Evolutionary conservation across 352 stramenopile genomes (phyloP), one percentile per base, ranked within the genome.

Genomic region (Globisporangium takayamanum): DNA sequence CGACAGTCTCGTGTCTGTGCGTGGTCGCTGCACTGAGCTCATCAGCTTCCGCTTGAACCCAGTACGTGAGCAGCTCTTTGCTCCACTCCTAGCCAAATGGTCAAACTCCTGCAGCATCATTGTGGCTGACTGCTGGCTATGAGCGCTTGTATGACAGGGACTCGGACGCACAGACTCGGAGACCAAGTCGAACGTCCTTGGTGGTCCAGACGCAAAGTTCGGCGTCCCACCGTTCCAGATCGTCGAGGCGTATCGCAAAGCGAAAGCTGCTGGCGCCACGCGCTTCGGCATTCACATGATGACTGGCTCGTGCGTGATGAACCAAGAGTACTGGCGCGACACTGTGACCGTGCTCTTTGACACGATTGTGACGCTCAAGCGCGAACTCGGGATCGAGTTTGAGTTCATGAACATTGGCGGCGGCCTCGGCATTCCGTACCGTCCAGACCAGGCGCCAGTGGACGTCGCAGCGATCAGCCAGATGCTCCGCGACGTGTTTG

Each of bases 271-370:
- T 1, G 87, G 87, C 18, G 81, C 87, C 41, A 95, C 71, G 39
- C 81, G 85, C 57, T 96, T 96, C 66, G 87, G 87, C 51, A 94
- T 96, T 57, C 87, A 96, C 75, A 96, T 96, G 87, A 96, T 96
- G 87, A 96, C 87, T 22, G 87, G 87, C 33, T 94, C 82, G 39
- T 96, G 87, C 53, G 87, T 96, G 44, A 88, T 96, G 69, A 85
- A 92, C 62, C 82, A 95, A 62, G 74, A 79, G 14, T 96, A 96
- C 73, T 96, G 87, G 87, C 87, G 83, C 50, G 84, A 96, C 54
- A 96, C 87, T 1, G 83, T 96, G 39, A 80, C 80, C 42, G 72
- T 89, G 53, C 76, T 96, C 44, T 88, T 95, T 57, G 68, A 89
- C 53, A 93, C 84, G 50, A 90, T 95, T 45, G 70, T 87, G 56